A percentile compares a stretch with the other conserved stretches of the same genome.
Conservation (phyloP, 495 filamentous ascomycete genomes). For the Xylaria flabelliformis region DNA sequence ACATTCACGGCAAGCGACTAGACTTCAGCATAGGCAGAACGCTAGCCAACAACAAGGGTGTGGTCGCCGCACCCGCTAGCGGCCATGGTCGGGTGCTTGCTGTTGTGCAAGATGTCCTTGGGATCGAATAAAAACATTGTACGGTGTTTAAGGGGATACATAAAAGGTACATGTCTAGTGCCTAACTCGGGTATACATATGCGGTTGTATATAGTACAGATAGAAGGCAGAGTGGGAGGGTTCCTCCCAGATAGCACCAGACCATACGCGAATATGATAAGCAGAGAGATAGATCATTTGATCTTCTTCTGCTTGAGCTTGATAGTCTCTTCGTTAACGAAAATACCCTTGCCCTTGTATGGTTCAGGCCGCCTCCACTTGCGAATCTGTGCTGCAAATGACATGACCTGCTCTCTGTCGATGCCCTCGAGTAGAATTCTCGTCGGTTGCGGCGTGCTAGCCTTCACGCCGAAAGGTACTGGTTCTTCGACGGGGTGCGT, state of each 20-base stretch:
- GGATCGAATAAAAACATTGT: constrained; percentile 37
- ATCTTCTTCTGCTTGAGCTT: constrained; percentile 99
- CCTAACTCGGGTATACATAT: constrained; percentile 37
- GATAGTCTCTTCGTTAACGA: constrained; percentile 96
- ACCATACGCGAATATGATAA: constrained; percentile 34
- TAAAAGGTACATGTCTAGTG: constrained; percentile 38
- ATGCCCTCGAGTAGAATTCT: constrained; percentile 87
- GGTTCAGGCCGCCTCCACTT: constrained; percentile 92
- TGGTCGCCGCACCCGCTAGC: constrained; percentile 82
- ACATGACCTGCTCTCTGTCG: constrained; percentile 83
- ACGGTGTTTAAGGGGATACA: constrained; percentile 28
- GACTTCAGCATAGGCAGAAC: constrained; percentile 89
- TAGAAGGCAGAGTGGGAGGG: constrained; percentile 29
- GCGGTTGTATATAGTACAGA: constrained; percentile 40
- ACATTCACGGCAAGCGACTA: constrained; percentile 77
- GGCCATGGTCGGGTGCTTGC: constrained; percentile 78
- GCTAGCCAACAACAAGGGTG: constrained; percentile 85
- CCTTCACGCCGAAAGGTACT: constrained; percentile 82
- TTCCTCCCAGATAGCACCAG: constrained; percentile 16
- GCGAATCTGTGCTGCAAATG: constrained; percentile 87
- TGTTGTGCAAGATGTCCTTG: constrained; percentile 81
- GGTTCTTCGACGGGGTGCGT: constrained; percentile 91
- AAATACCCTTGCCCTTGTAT: constrained; percentile 99
- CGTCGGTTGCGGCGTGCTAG: constrained; percentile 91
- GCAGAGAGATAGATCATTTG: constrained; percentile 62